These are phyloP conservation scores for Cairneyella variabilis DNA, from an alignment of 495 filamentous ascomycete genomes.

Conservation along the genomic window DNA sequence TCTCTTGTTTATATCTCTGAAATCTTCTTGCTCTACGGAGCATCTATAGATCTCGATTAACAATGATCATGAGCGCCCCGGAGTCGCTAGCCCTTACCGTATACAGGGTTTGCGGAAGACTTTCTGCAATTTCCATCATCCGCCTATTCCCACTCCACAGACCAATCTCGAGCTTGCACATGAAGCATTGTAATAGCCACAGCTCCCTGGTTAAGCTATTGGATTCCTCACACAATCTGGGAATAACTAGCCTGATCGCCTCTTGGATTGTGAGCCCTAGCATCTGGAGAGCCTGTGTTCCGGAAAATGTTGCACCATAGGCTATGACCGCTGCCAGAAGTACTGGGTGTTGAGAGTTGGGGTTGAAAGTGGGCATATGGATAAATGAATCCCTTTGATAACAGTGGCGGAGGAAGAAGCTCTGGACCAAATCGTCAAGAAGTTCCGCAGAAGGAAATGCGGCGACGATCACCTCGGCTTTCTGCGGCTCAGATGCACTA, in stretches of 20 bases:
- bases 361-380: conserved; percentile 51
- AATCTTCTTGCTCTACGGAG: conserved; percentile 28
- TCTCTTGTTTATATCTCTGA: conserved; percentile 1
- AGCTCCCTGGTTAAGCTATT: conserved; percentile 53
- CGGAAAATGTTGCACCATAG: conserved; percentile 51
- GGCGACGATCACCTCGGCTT: conserved; percentile 28
- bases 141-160: conserved; percentile 65
- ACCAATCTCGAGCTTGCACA: conserved; percentile 53
- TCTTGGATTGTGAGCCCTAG: conserved; percentile 62
- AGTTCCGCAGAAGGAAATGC: conserved; percentile 58
- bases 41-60: conserved; percentile 15
- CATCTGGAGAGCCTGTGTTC: conserved; percentile 53
- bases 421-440: conserved; percentile 57
- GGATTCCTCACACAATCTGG: conserved; percentile 50
- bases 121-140: conserved; percentile 67
- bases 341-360: conserved; percentile 49
- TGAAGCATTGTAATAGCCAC: conserved; percentile 49
- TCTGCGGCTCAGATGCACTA: not conserved
- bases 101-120: conserved; percentile 46
- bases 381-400: conserved; percentile 51
- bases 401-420: conserved; percentile 50
- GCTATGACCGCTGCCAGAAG: conserved; percentile 51
- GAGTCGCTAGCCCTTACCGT: too few relatives aligned
- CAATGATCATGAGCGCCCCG: too few relatives aligned
- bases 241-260: conserved; percentile 48